Conservation (phyloP, 495 filamentous ascomycete genomes). For the Aspergillus avenaceus region DNA sequence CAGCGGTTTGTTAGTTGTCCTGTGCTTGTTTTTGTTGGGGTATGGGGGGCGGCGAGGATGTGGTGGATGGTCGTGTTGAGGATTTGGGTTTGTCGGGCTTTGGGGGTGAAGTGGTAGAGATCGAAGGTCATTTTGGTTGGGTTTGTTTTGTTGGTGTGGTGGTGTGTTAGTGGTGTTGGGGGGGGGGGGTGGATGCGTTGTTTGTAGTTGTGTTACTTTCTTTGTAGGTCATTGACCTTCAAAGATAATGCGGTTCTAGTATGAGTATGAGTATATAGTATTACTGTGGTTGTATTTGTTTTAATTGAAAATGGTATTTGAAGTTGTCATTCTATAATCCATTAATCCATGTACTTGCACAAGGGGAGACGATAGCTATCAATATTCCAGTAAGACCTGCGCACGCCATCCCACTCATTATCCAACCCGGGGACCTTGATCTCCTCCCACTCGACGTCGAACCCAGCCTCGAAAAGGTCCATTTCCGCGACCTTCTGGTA, state of each 20-base stretch:
- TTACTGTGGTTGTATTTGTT: no score
- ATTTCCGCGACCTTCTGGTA: constrained; percentile 90
- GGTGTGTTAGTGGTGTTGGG: not conserved
- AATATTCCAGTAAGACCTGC: constrained; percentile 82
- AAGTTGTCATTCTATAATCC: not conserved
- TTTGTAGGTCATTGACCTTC: no score
- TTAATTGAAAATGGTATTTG: no score
- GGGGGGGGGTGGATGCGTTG: not conserved
- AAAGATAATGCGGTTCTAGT: no score
- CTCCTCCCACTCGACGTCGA: constrained; percentile 83
- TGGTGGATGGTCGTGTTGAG: not conserved
- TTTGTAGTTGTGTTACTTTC: not conserved
- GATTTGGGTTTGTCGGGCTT: constrained; percentile 5
- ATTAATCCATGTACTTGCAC: constrained; percentile 58
- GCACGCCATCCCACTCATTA: constrained; percentile 81
- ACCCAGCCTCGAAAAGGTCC: constrained; percentile 85
- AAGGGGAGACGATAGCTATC: constrained; percentile 68
- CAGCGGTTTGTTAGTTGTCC: constrained; percentile 12
- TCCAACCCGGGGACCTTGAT: constrained; percentile 62
- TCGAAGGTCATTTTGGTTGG: constrained; percentile 8
- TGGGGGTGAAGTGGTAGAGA: constrained; percentile 11
- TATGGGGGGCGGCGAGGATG: constrained; percentile 2
- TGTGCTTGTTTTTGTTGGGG: not conserved
- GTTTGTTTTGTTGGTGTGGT: not conserved
- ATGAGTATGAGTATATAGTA: no score